phyloP scores from a whole-genome alignment of 192 early-diverging fungal species.

The Obelidium mucronatum region DNA sequence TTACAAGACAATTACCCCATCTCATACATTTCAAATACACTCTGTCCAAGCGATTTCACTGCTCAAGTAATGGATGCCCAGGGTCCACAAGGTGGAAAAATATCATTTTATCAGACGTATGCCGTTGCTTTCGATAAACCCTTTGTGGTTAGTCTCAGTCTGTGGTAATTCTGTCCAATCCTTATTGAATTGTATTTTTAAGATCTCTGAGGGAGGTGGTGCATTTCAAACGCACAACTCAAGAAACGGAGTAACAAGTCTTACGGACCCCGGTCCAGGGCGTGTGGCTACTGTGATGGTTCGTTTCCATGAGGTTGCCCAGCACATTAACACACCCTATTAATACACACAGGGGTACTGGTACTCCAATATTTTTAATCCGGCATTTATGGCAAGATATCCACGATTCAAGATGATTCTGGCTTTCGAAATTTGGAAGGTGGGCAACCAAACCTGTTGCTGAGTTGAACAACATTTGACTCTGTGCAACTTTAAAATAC shows the following conservation, averaged over 20 bases:
- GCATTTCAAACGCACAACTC: not conserved
- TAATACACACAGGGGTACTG: slow-evolving; percentile 6
- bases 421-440: slow-evolving; percentile 35
- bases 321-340: no score
- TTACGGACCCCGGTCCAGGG: slow-evolving; percentile 6
- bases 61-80: slow-evolving; percentile 17
- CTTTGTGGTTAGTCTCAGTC: not conserved
- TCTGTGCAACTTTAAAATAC: not conserved
- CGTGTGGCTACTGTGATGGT: not conserved
- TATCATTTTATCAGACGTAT: slow-evolving; percentile 31
- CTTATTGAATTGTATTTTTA: not conserved
- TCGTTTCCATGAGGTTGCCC: no score
- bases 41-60: slow-evolving; percentile 14
- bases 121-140: slow-evolving; percentile 13
- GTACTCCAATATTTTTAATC: slow-evolving; percentile 27
- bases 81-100: not conserved
- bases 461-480: not conserved
- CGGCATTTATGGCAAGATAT: slow-evolving; percentile 8
- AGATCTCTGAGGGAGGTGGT: slow-evolving; percentile 25
- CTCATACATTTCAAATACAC: not conserved
- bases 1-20: slow-evolving; percentile 6
- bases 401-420: slow-evolving; percentile 26
- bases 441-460: not conserved
- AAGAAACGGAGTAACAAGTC: no score
- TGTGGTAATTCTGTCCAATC: not conserved